These are phyloP conservation scores for Stephanodiscus triporus DNA, from an alignment of 108 stramenopile species.

Conservation along the genomic window DNA sequence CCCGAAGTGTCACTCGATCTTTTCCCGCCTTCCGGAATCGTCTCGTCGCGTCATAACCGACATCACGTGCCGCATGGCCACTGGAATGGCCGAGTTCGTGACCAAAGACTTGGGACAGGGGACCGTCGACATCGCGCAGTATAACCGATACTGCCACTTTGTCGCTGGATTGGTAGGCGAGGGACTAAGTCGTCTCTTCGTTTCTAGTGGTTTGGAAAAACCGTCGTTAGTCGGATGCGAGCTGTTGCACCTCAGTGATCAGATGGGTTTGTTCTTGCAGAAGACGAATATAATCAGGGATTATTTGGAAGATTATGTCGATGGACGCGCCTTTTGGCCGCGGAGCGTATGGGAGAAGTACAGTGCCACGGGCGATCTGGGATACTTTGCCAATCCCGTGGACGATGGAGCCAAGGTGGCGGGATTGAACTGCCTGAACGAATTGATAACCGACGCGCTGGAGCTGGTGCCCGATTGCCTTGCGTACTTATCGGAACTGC, in stretches of 20 bases:
- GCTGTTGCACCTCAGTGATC: conserved; percentile 83
- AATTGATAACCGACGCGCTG: conserved; percentile 97
- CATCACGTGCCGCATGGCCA: conserved; percentile 97
- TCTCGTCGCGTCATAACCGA: conserved; percentile 88
- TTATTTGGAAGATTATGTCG: conserved; percentile 99
- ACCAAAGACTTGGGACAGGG: conserved; percentile 97
- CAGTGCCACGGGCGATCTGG: conserved; percentile 74
- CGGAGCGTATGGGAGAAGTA: conserved; percentile 94
- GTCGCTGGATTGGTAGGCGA: conserved; percentile 99
- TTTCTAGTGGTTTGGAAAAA: conserved; percentile 78
- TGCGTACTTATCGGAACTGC: conserved; percentile 85
- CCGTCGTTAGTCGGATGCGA: conserved; percentile 51
- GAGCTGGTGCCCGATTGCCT: conserved; percentile 95
- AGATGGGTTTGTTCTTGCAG: conserved; percentile 99
- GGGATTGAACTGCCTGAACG: conserved; percentile 89
- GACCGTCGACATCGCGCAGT: conserved; percentile 85
- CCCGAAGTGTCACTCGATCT: conserved; percentile 88
- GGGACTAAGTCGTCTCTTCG: conserved; percentile 95
- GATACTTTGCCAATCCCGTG: conserved; percentile 82
- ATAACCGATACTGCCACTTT: conserved; percentile 98
- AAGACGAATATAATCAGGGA: conserved; percentile 99
- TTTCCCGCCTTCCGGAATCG: conserved; percentile 58
- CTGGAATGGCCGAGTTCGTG: conserved; percentile 98
- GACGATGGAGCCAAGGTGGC: conserved; percentile 46
- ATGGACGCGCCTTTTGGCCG: conserved; percentile 99